Base-by-base conservation (phyloP, 805 yeast species). In the Metschnikowia proteae region DNA sequence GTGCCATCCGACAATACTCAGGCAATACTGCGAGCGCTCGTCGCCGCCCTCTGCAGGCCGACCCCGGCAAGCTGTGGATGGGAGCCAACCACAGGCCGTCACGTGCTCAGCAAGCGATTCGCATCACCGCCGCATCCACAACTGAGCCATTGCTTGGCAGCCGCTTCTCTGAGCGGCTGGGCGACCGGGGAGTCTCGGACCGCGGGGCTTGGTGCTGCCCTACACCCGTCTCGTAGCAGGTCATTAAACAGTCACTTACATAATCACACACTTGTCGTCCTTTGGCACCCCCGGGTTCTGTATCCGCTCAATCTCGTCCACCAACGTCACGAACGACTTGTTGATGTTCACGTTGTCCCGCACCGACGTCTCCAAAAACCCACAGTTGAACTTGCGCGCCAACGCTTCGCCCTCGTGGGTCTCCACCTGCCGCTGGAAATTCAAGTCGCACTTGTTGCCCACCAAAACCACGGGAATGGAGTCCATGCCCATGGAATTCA, bases 291-390 rank as follows among this genome's bases (percentile, higher is more conserved):
- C 65, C 1, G 76, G 86, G 54, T 82, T 81, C 60, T 82, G 83
- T 48, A 76, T 74, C 50, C 71, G 69, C 63, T 86, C 94, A 53
- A 88, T 84, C 48, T 68, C 70, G 38, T 67, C 74, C 44, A 73
- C 64, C 83, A 53, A 88, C 62, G 74, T 66, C 53, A 84, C 82
- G 62, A 88, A 87, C 11, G 84, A 81, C 55, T 71, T 55, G 63
- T 62, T 61, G 32, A 78, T 69, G 59, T 77, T 76, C 41, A 68
- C 60, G 56, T 76, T 72, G 52, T 72, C 71, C 52, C 73, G 73
- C 10, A 79, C 82, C 4, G 76, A 69, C 40, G 81, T 75, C 60
- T 78, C 83, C 43, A 75, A 59, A 52, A 70, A 77, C 39, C 68
- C 66, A 51, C 79, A 73, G 28, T 73, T 71, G 53, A 76, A 77